Evolutionary conservation across 2,329 filamentous ascomycete species (phyloP).

Genomic region (Talaromyces sp.): DNA sequence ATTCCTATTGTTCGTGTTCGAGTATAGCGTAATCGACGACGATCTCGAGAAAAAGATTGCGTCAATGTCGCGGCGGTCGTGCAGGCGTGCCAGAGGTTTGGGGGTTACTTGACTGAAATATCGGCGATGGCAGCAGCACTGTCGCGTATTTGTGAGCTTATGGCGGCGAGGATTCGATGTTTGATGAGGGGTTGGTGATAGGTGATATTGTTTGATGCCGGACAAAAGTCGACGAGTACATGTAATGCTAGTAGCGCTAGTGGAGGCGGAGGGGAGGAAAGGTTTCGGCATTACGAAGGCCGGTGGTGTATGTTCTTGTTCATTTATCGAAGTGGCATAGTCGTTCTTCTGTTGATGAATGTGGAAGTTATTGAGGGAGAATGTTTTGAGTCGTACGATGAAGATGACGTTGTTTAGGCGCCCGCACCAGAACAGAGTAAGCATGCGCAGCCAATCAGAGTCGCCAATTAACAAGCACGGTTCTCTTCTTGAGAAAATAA

Average conservation of each 20-base stretch:
- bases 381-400: conserved; percentile 1
- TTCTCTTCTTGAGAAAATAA: too few relatives aligned
- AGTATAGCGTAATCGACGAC: conserved; percentile 24
- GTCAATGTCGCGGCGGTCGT: conserved; percentile 12
- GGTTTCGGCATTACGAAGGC: conserved; percentile 33
- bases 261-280: conserved; percentile 12
- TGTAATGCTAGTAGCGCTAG: conserved; percentile 9
- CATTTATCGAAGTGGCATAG: background rate
- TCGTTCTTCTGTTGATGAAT: background rate
- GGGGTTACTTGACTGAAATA: conserved; percentile 11
- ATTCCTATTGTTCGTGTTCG: background rate
- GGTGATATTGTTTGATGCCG: conserved; percentile 1
- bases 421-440: background rate
- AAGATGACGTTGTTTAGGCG: background rate
- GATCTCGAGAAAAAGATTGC: conserved; percentile 8
- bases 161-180: background rate
- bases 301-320: background rate
- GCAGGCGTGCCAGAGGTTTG: conserved; percentile 15
- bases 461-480: background rate
- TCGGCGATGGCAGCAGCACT: conserved; percentile 13
- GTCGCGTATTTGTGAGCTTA: background rate
- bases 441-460: conserved; percentile 13
- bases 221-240: conserved; percentile 14
- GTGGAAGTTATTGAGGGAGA: background rate
- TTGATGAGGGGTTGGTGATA: background rate